These are phyloP conservation scores for Flaveria floridana DNA, from an alignment of 140 eudicot species.

Conservation along the genomic window DNA sequence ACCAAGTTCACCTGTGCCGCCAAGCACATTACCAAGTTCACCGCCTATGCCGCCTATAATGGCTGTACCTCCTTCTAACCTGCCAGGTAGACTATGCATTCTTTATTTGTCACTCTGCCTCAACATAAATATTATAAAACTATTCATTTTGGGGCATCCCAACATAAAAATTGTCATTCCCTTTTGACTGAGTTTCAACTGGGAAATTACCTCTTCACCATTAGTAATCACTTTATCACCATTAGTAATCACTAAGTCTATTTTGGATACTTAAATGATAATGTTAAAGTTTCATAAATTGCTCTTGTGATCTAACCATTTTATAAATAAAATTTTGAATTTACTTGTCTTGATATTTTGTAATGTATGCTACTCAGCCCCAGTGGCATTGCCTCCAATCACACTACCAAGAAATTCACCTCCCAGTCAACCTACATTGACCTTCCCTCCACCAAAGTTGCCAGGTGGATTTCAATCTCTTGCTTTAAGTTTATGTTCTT, in stretches of 20 bases:
- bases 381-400: constrained; percentile 33
- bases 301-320: too few relatives aligned
- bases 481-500: neutral
- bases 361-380: constrained; percentile 10
- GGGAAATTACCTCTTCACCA: constrained; percentile 3
- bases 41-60: neutral
- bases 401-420: constrained; percentile 31
- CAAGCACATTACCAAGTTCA: too few relatives aligned
- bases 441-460: constrained; percentile 36
- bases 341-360: constrained; percentile 1
- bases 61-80: constrained; percentile 28
- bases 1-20: too few relatives aligned
- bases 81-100: constrained; percentile 30
- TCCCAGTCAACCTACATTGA: constrained; percentile 28
- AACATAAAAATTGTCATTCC: neutral
- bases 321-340: neutral
- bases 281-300: too few relatives aligned
- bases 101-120: constrained; percentile 10
- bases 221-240: neutral
- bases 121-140: neutral
- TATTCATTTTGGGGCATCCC: neutral
- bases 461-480: constrained; percentile 32
- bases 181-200: neutral
- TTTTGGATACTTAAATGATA: too few relatives aligned
- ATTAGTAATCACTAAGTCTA: neutral